Conservation (phyloP, 805 yeast species). For the Grigorovia jiainica region DNA sequence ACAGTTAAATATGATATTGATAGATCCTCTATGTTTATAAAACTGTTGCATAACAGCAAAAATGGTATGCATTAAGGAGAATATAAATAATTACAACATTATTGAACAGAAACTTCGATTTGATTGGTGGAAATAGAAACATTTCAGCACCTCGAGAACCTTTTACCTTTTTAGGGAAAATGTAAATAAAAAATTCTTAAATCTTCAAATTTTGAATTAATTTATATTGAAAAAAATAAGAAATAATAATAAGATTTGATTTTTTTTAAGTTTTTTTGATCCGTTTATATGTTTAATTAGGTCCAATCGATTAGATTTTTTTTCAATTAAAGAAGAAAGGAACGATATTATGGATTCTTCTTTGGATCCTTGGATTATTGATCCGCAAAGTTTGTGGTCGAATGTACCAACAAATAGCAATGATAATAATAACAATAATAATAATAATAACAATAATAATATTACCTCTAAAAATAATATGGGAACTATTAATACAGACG, state of each 20-base stretch:
- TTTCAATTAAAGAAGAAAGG: too few species aligned
- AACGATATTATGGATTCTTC: conserved; percentile 2
- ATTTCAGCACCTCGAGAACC: neutral
- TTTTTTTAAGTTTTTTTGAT: too few species aligned
- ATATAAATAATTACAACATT: too few species aligned
- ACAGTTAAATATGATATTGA: conserved; percentile 1
- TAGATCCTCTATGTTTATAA: conserved; percentile 1
- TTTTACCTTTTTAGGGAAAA: neutral
- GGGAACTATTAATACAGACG: neutral
- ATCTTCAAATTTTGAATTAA: neutral
- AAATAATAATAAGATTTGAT: too few species aligned
- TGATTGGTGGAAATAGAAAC: too few species aligned
- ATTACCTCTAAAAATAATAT: neutral
- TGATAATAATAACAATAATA: conserved; percentile 1
- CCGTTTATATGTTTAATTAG: too few species aligned
- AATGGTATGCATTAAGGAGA: too few species aligned
- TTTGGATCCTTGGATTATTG: conserved; percentile 1
- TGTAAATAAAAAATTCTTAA: conserved; percentile 1
- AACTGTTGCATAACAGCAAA: too few species aligned
- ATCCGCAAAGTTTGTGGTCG: neutral
- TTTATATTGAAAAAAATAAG: too few species aligned
- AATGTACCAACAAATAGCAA: neutral
- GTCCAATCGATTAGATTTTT: too few species aligned
- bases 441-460: neutral
- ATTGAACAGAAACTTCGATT: too few species aligned